These are phyloP conservation scores for Linderina pennispora DNA, from an alignment of 192 early-diverging fungal genomes.

Conservation along the genomic window DNA sequence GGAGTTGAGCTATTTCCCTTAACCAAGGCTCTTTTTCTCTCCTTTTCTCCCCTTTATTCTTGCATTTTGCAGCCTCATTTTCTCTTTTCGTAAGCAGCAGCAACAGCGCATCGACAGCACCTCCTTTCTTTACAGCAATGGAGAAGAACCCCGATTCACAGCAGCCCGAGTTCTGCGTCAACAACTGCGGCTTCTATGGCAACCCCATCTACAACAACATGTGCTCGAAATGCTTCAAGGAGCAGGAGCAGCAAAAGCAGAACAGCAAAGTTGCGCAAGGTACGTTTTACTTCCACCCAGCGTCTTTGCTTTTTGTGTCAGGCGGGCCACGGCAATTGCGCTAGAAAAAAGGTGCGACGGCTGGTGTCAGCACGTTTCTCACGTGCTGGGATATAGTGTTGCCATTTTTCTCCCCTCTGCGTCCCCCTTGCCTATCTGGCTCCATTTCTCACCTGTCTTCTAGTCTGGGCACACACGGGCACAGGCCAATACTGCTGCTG, in stretches of 20 bases:
- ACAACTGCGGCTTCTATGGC: slow-evolving; percentile 70
- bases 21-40: neutral
- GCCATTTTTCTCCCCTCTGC: neutral
- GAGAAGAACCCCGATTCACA: slow-evolving; percentile 63
- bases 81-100: no score
- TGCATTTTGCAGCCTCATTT: no score
- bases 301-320: neutral
- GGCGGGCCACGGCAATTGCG: no score
- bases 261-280: slow-evolving; percentile 31
- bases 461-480: no score
- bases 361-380: no score
- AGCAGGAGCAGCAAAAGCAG: slow-evolving; percentile 38
- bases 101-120: no score
- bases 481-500: no score
- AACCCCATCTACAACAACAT: slow-evolving; percentile 64
- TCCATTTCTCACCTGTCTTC: no score
- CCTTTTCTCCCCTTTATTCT: neutral
- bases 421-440: neutral
- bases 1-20: no score
- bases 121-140: slow-evolving; percentile 44
- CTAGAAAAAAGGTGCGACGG: no score
- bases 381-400: neutral
- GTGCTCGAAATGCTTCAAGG: slow-evolving; percentile 75
- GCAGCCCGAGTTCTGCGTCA: slow-evolving; percentile 54
- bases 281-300: slow-evolving; percentile 14